Conservation (phyloP, 2,329 filamentous ascomycete species). For the Clarireedia hainanense region DNA sequence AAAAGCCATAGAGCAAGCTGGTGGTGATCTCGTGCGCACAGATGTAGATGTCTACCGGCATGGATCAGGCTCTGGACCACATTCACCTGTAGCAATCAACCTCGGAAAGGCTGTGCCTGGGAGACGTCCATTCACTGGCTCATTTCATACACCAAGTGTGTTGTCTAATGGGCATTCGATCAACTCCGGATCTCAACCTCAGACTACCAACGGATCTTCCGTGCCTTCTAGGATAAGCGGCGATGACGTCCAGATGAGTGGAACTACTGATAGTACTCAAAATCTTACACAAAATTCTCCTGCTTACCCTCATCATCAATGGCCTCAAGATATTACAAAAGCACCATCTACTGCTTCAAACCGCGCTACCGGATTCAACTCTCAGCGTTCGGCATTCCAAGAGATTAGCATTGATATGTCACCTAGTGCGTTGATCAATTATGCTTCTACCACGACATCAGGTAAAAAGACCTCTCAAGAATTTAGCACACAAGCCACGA, state of each 20-base stretch:
- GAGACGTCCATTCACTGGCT: constrained; percentile 26
- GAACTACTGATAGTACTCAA: constrained; percentile 34
- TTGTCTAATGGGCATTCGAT: constrained; percentile 51
- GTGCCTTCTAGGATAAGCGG: constrained; percentile 33
- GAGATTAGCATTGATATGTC: constrained; percentile 49
- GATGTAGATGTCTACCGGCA: constrained; percentile 41
- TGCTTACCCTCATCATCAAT: constrained; percentile 39
- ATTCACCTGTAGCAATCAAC: constrained; percentile 44
- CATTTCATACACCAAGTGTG: constrained; percentile 42
- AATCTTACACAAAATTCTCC: constrained; percentile 35
- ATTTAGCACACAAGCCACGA: constrained; percentile 65
- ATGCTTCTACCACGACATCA: constrained; percentile 79
- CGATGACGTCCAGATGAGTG: constrained; percentile 56
- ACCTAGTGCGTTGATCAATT: constrained; percentile 60
- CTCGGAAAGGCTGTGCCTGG: constrained; percentile 59
- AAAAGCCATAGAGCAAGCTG: constrained; percentile 27
- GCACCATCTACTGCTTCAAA: constrained; percentile 31
- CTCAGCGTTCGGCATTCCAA: constrained; percentile 50
- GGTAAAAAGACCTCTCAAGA: constrained; percentile 68
- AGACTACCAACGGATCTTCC: constrained; percentile 49
- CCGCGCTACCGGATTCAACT: constrained; percentile 36
- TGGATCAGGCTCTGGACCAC: constrained; percentile 37
- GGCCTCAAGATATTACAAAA: constrained; percentile 30
- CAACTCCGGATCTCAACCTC: constrained; percentile 30
- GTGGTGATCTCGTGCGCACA: constrained; percentile 34